Evolutionary conservation across 179 eudicot genomes (phyloP).

Genomic region (Corrigiola litoralis): DNA sequence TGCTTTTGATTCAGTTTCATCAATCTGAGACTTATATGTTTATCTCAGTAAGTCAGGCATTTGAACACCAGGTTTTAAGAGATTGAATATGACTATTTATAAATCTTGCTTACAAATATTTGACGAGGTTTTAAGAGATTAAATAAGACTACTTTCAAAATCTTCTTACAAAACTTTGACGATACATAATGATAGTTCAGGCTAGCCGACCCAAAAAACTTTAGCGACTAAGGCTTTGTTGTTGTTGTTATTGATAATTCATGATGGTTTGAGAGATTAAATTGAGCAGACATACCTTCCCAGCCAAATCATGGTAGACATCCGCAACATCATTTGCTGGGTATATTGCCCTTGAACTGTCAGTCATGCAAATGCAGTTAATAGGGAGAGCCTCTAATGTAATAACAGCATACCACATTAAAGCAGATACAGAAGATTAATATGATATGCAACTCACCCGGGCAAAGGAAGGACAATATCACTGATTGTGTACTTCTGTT

Average conservation of each 20-base stretch:
- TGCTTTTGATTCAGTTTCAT: background rate
- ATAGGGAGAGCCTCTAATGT: background rate
- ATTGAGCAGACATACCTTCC: constrained; percentile 44
- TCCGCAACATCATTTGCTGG: constrained; percentile 68
- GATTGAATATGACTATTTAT: no score
- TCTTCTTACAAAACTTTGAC: no score
- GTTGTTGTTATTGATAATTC: no score
- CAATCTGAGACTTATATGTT: no score
- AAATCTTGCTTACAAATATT: no score
- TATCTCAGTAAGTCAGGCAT: no score
- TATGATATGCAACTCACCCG: constrained; percentile 44
- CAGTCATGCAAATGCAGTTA: constrained; percentile 21
- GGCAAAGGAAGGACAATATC: constrained; percentile 92
- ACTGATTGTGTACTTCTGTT: constrained; percentile 60
- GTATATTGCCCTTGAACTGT: constrained; percentile 77
- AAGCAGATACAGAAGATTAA: background rate
- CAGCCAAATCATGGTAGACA: constrained; percentile 69
- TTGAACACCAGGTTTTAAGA: no score
- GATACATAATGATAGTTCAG: no score
- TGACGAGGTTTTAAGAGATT: no score
- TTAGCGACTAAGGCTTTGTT: no score
- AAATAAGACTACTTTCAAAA: no score
- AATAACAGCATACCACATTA: background rate
- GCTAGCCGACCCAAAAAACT: background rate
- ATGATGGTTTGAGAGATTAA: background rate